A percentile compares a stretch with the other conserved stretches of the same genome.
Conservation (phyloP, 108 stramenopile species). For the Nitzschia putrida region DNA sequence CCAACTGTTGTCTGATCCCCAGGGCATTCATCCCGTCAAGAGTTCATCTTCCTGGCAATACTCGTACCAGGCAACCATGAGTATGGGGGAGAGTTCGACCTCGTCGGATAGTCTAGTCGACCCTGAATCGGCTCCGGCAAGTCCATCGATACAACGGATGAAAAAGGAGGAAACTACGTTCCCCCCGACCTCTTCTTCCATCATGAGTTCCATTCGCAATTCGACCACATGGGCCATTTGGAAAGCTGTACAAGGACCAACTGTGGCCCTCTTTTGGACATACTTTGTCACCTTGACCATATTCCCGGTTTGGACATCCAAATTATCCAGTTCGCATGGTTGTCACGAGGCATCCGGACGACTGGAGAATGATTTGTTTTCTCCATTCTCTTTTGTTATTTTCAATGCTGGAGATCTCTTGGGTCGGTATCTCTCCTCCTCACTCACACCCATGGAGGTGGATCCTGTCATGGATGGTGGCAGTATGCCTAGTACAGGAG, state of each 20-base stretch:
- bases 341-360: slow-evolving; percentile 27
- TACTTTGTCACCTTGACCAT: slow-evolving; percentile 48
- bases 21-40: background rate
- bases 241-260: slow-evolving; percentile 18
- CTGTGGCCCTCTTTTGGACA: slow-evolving; percentile 38
- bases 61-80: background rate
- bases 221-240: slow-evolving; percentile 9
- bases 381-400: slow-evolving; percentile 48
- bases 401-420: slow-evolving; percentile 61
- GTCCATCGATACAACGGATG: background rate
- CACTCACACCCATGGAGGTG: background rate
- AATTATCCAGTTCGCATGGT: slow-evolving; percentile 29
- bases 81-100: background rate
- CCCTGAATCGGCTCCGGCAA: background rate
- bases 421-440: slow-evolving; percentile 35
- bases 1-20: background rate
- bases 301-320: slow-evolving; percentile 65
- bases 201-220: background rate
- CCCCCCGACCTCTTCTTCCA: no score
- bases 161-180: background rate
- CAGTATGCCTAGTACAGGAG: no score
- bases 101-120: background rate
- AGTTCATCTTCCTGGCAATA: background rate
- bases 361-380: slow-evolving; percentile 48
- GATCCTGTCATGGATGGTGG: no score